phyloP scores from a whole-genome alignment of 2,329 filamentous ascomycete genomes.

The Seiridium unicorne region DNA sequence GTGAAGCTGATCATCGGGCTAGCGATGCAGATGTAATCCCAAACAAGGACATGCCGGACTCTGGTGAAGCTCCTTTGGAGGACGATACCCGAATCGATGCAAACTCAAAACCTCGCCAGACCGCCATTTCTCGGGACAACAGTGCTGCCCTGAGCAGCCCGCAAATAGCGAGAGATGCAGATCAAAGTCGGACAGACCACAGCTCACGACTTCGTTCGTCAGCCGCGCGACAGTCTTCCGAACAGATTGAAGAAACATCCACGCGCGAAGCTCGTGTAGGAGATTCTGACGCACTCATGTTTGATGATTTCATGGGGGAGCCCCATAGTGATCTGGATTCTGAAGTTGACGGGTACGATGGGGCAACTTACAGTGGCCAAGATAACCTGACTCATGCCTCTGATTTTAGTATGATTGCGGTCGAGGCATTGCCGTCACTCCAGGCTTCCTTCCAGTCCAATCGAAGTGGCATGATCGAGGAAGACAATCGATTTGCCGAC shows the following conservation, averaged over 20 bases:
- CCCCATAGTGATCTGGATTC: conserved; percentile 26
- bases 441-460: conserved; percentile 39
- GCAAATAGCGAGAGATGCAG: no score
- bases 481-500: conserved; percentile 32
- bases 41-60: not conserved
- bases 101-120: not conserved
- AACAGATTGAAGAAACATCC: conserved; percentile 8
- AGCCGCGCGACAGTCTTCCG: not conserved
- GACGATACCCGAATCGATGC: not conserved
- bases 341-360: conserved; percentile 14
- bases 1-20: conserved; percentile 9
- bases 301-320: conserved; percentile 21
- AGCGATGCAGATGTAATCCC: conserved; percentile 7
- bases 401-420: conserved; percentile 60
- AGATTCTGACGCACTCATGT: conserved; percentile 16
- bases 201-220: not conserved
- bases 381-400: conserved; percentile 39
- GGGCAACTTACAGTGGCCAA: conserved; percentile 19
- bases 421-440: conserved; percentile 50
- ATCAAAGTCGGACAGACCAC: not conserved
- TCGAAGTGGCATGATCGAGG: conserved; percentile 31
- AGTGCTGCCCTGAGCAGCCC: not conserved
- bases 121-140: not conserved
- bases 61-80: not conserved
- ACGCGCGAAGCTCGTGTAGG: conserved; percentile 4